phyloP scores from a whole-genome alignment of 768 basidiomycete species.

The Suillus sp. region DNA sequence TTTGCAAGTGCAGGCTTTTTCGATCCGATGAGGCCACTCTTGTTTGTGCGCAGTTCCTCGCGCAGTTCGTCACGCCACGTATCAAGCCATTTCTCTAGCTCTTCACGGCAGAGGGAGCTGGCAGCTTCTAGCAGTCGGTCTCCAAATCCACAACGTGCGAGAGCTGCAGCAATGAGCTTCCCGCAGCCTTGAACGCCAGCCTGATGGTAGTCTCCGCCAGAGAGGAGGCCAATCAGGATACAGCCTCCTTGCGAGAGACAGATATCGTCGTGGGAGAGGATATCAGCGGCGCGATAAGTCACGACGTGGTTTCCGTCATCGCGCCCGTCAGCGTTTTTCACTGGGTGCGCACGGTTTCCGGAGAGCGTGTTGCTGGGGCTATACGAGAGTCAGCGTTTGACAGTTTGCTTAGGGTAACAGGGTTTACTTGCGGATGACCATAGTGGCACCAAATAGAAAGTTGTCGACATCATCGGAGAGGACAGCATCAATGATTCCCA shows the following conservation, averaged over 20 bases:
- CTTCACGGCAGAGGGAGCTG: constrained; percentile 43
- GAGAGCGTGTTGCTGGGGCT: constrained; percentile 74
- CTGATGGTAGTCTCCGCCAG: constrained; percentile 89
- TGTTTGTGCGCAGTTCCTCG: constrained; percentile 69
- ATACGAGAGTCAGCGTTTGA: constrained; percentile 15
- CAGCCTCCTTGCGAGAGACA: constrained; percentile 64
- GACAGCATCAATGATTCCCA: constrained; percentile 84
- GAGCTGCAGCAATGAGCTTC: constrained; percentile 67
- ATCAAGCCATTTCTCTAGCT: constrained; percentile 55
- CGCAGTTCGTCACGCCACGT: constrained; percentile 65
- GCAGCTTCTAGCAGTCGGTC: constrained; percentile 67
- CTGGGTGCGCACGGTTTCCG: constrained; percentile 66
- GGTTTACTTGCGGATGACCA: constrained; percentile 80
- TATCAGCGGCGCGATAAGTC: constrained; percentile 39
- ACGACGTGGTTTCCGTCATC: constrained; percentile 72
- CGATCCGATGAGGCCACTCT: constrained; percentile 59
- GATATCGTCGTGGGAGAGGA: constrained; percentile 47
- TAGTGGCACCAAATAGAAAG: constrained; percentile 83
- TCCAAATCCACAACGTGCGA: constrained; percentile 83
- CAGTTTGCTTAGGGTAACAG: background rate
- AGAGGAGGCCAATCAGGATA: constrained; percentile 80
- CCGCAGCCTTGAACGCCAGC: constrained; percentile 72
- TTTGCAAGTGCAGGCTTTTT: constrained; percentile 69
- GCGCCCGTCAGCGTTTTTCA: constrained; percentile 64
- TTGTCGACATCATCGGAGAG: constrained; percentile 94